Percentiles rank a stretch among this genome's conserved stretches.
phyloP scores from a whole-genome alignment of 805 yeast species.

The Saturnispora quitensis region DNA sequence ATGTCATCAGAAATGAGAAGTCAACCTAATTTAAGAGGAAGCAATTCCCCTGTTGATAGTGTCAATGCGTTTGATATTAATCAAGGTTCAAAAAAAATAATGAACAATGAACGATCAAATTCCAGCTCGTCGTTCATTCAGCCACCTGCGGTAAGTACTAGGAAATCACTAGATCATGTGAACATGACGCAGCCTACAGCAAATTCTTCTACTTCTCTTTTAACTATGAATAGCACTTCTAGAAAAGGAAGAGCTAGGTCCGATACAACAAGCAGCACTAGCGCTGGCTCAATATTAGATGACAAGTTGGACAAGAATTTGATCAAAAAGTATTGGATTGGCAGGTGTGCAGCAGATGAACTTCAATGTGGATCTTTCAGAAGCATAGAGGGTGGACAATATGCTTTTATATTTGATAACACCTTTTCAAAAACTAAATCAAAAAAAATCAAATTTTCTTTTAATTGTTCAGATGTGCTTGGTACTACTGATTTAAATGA shows the following conservation, averaged over 20 bases:
- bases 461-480: not conserved
- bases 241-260: not conserved
- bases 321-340: constrained; percentile 43
- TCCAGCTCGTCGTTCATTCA: not conserved
- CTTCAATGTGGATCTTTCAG: constrained; percentile 51
- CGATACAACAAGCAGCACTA: constrained; percentile 3
- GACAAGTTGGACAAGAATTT: constrained; percentile 51
- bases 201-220: not conserved
- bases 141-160: not conserved
- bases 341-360: constrained; percentile 51
- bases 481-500: not conserved
- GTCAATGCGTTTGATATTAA: constrained; percentile 24
- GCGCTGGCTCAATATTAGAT: constrained; percentile 27
- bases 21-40: not conserved
- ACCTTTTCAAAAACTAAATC: constrained; percentile 79
- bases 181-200: not conserved
- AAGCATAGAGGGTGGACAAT: constrained; percentile 57
- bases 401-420: constrained; percentile 87
- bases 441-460: constrained; percentile 68
- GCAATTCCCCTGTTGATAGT: constrained; percentile 14
- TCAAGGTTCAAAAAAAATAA: constrained; percentile 24
- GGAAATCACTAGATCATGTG: not conserved
- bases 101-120: constrained; percentile 4
- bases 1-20: constrained; percentile 9
- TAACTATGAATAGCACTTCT: not conserved